These are phyloP conservation scores for Colletotrichum liriopes DNA, from an alignment of 2,329 filamentous ascomycete genomes.

Conservation along the genomic window DNA sequence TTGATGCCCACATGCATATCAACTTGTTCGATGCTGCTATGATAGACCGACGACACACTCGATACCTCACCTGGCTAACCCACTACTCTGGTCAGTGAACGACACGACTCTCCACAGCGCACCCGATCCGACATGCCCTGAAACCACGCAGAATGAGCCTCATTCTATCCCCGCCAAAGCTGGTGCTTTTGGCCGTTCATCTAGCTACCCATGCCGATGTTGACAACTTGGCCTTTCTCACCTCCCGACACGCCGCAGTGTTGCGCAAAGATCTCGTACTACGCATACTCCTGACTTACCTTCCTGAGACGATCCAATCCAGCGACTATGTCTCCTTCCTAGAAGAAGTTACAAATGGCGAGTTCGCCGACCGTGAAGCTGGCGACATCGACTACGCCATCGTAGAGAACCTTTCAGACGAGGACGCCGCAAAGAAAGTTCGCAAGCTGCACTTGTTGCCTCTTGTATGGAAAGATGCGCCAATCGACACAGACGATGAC, in stretches of 20 bases:
- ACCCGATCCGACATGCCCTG: constrained; percentile 31
- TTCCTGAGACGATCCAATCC: constrained; percentile 80
- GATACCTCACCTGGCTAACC: not conserved
- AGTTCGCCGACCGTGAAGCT: constrained; percentile 58
- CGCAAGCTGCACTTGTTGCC: constrained; percentile 75
- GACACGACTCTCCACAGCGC: not conserved
- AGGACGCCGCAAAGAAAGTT: constrained; percentile 75
- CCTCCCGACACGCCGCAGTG: constrained; percentile 68
- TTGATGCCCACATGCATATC: constrained; percentile 13
- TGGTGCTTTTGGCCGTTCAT: constrained; percentile 81
- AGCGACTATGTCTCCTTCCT: constrained; percentile 75
- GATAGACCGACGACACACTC: constrained; percentile 8
- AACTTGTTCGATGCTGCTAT: constrained; percentile 1
- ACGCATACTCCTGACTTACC: constrained; percentile 81
- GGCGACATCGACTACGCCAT: constrained; percentile 68
- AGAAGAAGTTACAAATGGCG: constrained; percentile 67
- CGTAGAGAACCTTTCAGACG: constrained; percentile 73
- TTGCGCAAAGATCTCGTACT: constrained; percentile 77
- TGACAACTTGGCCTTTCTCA: constrained; percentile 72
- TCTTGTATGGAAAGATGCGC: constrained; percentile 66
- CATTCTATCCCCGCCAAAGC: constrained; percentile 75
- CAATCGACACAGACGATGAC: constrained; percentile 66
- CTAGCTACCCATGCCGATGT: constrained; percentile 78
- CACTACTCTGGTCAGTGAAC: not conserved
- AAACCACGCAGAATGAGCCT: constrained; percentile 53